Evolutionary conservation across 2,329 filamentous ascomycete genomes (phyloP), one percentile per base, ranked within the genome.

Genomic region (Zymoseptoria passerinii): DNA sequence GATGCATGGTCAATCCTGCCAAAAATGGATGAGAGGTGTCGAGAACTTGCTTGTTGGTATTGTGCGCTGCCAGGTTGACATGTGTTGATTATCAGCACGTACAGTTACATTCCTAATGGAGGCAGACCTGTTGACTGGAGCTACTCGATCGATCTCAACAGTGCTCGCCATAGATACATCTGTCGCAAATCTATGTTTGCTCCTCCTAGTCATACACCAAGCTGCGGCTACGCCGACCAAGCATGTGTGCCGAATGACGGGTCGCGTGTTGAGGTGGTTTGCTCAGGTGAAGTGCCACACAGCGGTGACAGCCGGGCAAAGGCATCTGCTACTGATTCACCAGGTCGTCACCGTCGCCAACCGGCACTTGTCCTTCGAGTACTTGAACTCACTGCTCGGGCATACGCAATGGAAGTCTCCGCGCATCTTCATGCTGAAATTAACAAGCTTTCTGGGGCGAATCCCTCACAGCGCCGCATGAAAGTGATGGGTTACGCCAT

Each of bases 1-100:
- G 66, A 35, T 68, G 66, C 52, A 66, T 66, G 66, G 55, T 64
- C 7, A 67, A 66, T 52, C 63, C 61, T 20, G 61, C 61, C 10
- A 63, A 61, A 18, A 50, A 28, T n/a, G 57, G 54, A n/a, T 59
- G 35, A 44, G 23, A 23, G 2, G 23, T 23, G 23, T 2, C 23
- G 23, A 23, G 23, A 23, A 23, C 4, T 2, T 23, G 23, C 23
- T 23, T 4, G 23, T 23, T 23, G 2, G 23, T 23, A 3, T 23
- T 23, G 23, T 23, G 23, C 23, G 23, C 23, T 23, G 23, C 2
- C 23, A 23, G 23, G 23, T 23, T 23, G 23, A 4, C 2, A 23
- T 23, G 23, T 23, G 2, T 23, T 3, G 4, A 23, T 23, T 4
- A 23, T 3, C 23, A 4, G 23, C 23, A 23, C 4, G 23, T 23